Conservation (phyloP, 1,284 basidiomycete genomes). For the Malassezia restricta region DNA sequence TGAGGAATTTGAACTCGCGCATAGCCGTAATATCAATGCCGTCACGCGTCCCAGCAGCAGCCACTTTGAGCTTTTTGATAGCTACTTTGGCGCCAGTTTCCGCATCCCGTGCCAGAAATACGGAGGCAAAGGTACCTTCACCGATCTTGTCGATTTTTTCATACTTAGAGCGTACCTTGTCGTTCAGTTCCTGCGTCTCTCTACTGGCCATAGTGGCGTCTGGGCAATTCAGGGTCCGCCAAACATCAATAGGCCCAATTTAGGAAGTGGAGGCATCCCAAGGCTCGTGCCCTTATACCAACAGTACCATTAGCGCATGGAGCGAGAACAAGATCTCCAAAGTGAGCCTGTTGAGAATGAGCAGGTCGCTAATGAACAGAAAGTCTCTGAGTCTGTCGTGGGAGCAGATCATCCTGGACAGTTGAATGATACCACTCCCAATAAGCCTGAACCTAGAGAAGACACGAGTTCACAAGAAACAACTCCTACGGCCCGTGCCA, state of each 20-base stretch:
- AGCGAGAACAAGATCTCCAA: too few relatives aligned
- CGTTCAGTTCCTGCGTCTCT: conserved; percentile 20
- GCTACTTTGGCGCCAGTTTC: conserved; percentile 67
- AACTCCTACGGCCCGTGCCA: neutral
- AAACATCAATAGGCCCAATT: too few relatives aligned
- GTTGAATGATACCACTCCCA: too few relatives aligned
- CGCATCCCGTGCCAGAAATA: conserved; percentile 55
- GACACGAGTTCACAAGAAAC: too few relatives aligned
- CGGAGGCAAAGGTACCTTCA: conserved; percentile 94
- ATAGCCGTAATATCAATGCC: conserved; percentile 97
- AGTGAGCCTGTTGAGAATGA: too few relatives aligned
- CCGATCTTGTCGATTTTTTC: conserved; percentile 50
- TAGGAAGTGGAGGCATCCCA: too few relatives aligned
- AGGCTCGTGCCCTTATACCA: too few relatives aligned
- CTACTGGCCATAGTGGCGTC: conserved; percentile 22
- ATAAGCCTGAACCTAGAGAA: too few relatives aligned
- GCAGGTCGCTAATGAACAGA: too few relatives aligned
- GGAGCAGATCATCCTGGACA: too few relatives aligned
- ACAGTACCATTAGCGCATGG: too few relatives aligned
- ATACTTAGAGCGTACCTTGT: conserved; percentile 25
- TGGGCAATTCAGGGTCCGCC: neutral
- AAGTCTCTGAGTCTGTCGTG: too few relatives aligned
- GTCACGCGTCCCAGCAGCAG: conserved; percentile 67
- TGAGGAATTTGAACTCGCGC: conserved; percentile 91
- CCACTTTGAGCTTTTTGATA: conserved; percentile 72